Base-by-base conservation (phyloP, 2,329 filamentous ascomycete genomes). In the Paraphoma sp. region DNA sequence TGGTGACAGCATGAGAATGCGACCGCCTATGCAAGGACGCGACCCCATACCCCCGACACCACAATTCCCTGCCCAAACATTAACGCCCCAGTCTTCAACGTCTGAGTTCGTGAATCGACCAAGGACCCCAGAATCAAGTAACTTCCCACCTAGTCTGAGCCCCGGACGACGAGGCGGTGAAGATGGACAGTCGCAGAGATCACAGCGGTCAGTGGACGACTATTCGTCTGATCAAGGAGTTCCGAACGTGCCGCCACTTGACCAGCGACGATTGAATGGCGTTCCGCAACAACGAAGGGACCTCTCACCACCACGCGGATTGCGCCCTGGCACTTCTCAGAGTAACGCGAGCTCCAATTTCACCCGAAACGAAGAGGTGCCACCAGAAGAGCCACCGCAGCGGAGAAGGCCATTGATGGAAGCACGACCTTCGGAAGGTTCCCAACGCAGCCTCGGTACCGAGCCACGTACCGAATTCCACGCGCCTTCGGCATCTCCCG, bases 361-460 rank as follows among this genome's bases (percentile, higher is more conserved):
- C 30, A 64, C 63, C 28, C 68, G 69, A 8, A 66, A 56, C 29
- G 75, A 76, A 4, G 74, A 76, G 11, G 16, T 54, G 47, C 51
- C 60, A 8, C 54, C 62, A 49, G 72, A 74, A 31, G 70, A 73
- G 38, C 71, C 74, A 1, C 88, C 88, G 0, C 87, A 89, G 64
- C 81, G 88, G 59, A 87, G 83, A 71, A 79, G 88, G 47, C 88
- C 88, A 1, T 86, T 87, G 0, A 89, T 91, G 86, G 84, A 88
- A 56, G 82, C 68, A n/a, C 59, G 69, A 9, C 64, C 68, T 29
- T 69, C 72, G 28, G 65, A 70, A 12, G 45, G 58, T 30, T 71
- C 70, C 5, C 66, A 71, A 51, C 59, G 63, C 12, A 73, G 64
- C 48, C 63, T 67, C 48, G 61, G 59, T 4, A 57, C 56, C 40